Evolutionary conservation across 2,329 filamentous ascomycete species (phyloP).

Genomic region (Fusarium sp.): DNA sequence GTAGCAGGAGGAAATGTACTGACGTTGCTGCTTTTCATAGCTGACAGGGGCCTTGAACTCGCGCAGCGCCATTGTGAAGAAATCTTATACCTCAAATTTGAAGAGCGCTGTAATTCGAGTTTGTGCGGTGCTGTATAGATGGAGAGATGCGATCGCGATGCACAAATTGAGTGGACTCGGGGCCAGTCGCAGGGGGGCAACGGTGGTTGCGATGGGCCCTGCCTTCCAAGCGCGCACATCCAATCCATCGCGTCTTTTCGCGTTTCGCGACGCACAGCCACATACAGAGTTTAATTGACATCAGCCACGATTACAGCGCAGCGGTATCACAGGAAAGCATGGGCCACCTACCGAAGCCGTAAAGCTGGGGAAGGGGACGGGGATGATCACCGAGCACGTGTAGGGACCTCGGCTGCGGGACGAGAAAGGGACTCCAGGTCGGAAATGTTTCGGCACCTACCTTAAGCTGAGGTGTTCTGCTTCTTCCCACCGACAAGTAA

Average conservation of each 20-base stretch:
- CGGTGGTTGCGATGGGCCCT: conserved; percentile 28
- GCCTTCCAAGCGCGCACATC: conserved; percentile 3
- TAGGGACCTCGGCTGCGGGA: conserved; percentile 47
- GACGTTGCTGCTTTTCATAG: conserved; percentile 87
- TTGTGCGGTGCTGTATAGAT: conserved; percentile 10
- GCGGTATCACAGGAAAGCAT: conserved; percentile 3
- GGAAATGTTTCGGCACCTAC: conserved; percentile 31
- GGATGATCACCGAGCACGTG: conserved; percentile 47
- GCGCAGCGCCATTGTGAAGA: conserved; percentile 80
- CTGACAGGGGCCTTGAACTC: conserved; percentile 82
- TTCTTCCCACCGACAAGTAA: conserved; percentile 20
- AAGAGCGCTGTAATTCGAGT: conserved; percentile 26
- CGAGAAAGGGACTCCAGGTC: conserved; percentile 29
- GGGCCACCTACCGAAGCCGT: not conserved
- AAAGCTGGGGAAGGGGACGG: conserved; percentile 35
- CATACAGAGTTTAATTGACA: conserved; percentile 41
- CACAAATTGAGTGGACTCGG: conserved; percentile 48
- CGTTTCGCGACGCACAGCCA: conserved; percentile 45
- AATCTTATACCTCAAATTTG: conserved; percentile 28
- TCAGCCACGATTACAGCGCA: conserved; percentile 26
- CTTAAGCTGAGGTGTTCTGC: not conserved
- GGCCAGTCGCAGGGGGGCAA: conserved; percentile 42
- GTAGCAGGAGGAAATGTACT: conserved; percentile 41
- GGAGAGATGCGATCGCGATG: conserved; percentile 37
- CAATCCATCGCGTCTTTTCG: conserved; percentile 47